Evolutionary conservation across 768 basidiomycete species (phyloP).

Genomic region (Mycena olivaceomarginata): DNA sequence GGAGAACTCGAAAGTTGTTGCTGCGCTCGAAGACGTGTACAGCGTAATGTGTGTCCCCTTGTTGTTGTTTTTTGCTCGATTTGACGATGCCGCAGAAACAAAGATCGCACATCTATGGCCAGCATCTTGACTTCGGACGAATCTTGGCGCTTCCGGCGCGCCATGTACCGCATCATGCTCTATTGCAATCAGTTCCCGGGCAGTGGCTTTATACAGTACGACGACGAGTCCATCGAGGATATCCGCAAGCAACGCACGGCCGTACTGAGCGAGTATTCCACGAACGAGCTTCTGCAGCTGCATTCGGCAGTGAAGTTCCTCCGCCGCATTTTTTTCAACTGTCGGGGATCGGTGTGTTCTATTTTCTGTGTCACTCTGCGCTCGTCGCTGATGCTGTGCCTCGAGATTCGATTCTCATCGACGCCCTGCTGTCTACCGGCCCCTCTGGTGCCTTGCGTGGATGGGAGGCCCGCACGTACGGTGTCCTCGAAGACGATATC

Average conservation of each 20-base stretch:
- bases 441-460: too few species aligned
- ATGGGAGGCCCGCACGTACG: too few species aligned
- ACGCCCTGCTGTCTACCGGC: too few species aligned
- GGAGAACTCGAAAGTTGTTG: slow-evolving; percentile 32
- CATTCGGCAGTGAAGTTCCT: slow-evolving; percentile 18
- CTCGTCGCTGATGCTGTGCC: neutral
- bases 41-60: slow-evolving; percentile 46
- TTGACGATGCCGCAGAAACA: neutral
- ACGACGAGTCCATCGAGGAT: neutral
- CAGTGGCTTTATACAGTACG: neutral
- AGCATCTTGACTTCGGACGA: slow-evolving; percentile 46
- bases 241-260: slow-evolving; percentile 24
- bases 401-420: neutral
- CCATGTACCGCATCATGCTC: slow-evolving; percentile 41
- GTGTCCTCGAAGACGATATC: too few species aligned
- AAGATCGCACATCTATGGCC: slow-evolving; percentile 22
- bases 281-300: slow-evolving; percentile 28
- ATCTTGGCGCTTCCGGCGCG: slow-evolving; percentile 49
- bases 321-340: neutral
- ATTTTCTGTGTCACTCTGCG: too few species aligned
- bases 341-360: neutral
- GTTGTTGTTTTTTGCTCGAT: neutral
- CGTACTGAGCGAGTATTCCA: slow-evolving; percentile 17
- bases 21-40: slow-evolving; percentile 47
- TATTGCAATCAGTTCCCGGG: neutral